Evolutionary conservation across 2,329 filamentous ascomycete species (phyloP), one percentile per base, ranked within the genome.

Genomic region (Fusarium pilosicola): DNA sequence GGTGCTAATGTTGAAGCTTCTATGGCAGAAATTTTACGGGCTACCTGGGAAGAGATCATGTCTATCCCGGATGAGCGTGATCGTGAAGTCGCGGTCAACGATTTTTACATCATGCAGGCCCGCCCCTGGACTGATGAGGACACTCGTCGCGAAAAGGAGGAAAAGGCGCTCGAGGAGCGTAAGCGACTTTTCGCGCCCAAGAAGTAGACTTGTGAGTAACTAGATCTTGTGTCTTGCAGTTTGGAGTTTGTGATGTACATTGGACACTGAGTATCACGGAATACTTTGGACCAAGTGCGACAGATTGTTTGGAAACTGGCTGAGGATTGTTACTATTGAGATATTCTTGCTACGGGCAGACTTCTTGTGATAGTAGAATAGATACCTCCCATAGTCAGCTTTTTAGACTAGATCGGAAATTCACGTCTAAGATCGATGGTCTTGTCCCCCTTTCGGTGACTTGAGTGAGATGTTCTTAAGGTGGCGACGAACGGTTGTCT

Each of bases 51-150:
- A 17, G 12, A 32, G 22, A 34, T 68, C 13, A 4, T 11, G 28
- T 13, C 56, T 10, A 68, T 68, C 1, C 30, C 42, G 3, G 65
- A 68, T 34, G 15, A 34, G 2, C 65, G 10, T 9, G 65, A 68
- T 9, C 63, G 55, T 2, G 65, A 68, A 1, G 24, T 39, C 1
- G 65, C 63, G 1, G 11, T 68, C 24, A 28, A 10, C 4, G 55
- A 62, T 0, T 52, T 52, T 14, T 52, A 36, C 5, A 36, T 36
- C 18, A 36, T 22, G 49, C 49, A 52, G n/a, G 49, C 38, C 10
- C 38, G 24, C 8, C 39, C 49, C 10, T 68, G 46, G 28, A 42
- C 63, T 36, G 34, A 17, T 38, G 46, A 68, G 55, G 20, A 54
- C 1, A 15, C 36, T 2, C 46, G 22, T 24, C 20, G 17, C 22